Conservation (phyloP, 768 basidiomycete genomes). For the Trametopsis cervina region DNA sequence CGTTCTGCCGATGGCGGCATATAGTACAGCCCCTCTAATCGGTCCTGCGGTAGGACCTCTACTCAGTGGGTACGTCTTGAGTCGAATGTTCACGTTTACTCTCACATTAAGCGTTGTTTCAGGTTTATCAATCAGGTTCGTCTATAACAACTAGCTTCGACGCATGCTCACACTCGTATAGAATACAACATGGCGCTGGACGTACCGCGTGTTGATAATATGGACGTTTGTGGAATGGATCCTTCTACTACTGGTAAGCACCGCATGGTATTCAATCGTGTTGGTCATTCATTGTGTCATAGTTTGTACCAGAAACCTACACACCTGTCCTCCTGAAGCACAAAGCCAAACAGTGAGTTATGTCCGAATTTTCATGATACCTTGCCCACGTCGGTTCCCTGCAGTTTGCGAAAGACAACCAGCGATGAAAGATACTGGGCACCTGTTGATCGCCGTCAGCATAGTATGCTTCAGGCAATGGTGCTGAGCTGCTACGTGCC, state of each 20-base stretch:
- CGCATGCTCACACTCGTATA: constrained; percentile 18
- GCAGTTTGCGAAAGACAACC: constrained; percentile 49
- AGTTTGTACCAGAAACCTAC: constrained; percentile 73
- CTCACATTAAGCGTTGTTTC: no score
- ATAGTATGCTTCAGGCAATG: constrained; percentile 40
- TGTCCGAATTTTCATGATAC: neutral
- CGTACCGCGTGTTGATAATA: constrained; percentile 60
- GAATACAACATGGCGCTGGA: constrained; percentile 69
- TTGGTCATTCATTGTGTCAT: no score
- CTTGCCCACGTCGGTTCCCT: neutral
- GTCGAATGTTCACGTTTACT: no score
- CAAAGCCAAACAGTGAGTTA: constrained; percentile 48
- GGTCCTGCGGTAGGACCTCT: constrained; percentile 53
- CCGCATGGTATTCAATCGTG: neutral
- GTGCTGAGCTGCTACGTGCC: constrained; percentile 58
- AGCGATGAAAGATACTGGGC: constrained; percentile 50
- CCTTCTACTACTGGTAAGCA: constrained; percentile 44
- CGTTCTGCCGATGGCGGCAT: constrained; percentile 54
- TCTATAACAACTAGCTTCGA: neutral
- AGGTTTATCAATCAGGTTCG: constrained; percentile 50
- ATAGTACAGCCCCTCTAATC: constrained; percentile 47
- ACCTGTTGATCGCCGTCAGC: constrained; percentile 46
- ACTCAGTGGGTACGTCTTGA: constrained; percentile 41
- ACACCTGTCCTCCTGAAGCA: constrained; percentile 48
- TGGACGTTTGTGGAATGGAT: constrained; percentile 56